Conservation (phyloP, 352 stramenopile species). For the Thraustochytrium striatum region DNA sequence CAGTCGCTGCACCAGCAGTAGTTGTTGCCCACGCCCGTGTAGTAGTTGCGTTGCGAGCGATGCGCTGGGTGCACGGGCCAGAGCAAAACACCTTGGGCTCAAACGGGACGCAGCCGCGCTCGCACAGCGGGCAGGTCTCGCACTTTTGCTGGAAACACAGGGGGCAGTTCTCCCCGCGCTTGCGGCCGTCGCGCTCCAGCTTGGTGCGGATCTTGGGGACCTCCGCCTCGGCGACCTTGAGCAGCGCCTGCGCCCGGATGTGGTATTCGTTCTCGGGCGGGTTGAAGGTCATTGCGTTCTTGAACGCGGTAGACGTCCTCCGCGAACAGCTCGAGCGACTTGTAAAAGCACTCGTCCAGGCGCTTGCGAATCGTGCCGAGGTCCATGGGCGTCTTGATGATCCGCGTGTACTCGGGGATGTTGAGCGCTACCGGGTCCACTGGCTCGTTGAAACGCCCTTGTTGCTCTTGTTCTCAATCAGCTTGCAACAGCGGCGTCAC, state of each 20-base stretch:
- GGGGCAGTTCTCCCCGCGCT: constrained; percentile 1
- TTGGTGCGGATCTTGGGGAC: constrained; percentile 31
- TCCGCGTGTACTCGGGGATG: constrained; percentile 97
- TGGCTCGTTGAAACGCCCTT: constrained; percentile 60
- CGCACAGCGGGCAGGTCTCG: constrained; percentile 79
- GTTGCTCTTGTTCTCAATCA: constrained; percentile 65
- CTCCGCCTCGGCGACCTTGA: constrained; percentile 59
- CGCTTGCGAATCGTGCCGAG: constrained; percentile 60
- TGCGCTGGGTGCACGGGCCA: constrained; percentile 79
- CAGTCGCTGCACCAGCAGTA: constrained; percentile 95
- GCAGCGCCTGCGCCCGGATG: constrained; percentile 68
- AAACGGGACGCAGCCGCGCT: constrained; percentile 81
- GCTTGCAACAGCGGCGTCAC: constrained; percentile 73
- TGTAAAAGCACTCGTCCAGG: constrained; percentile 57
- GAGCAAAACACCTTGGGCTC: constrained; percentile 77
- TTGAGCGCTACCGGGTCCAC: constrained; percentile 93
- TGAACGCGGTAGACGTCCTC: constrained; percentile 72
- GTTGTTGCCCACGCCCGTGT: constrained; percentile 84
- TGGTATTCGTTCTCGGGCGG: constrained; percentile 89
- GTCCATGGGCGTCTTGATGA: constrained; percentile 76
- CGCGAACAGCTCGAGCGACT: constrained; percentile 74
- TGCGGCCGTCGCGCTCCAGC: constrained; percentile 1
- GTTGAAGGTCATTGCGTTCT: constrained; percentile 91
- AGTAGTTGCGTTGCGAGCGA: constrained; percentile 94
- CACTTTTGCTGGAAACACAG: constrained; percentile 59